Percentiles rank a stretch among this genome's conserved stretches.
phyloP scores from a whole-genome alignment of 306 rosid species.

The Dalbergia cultrata region DNA sequence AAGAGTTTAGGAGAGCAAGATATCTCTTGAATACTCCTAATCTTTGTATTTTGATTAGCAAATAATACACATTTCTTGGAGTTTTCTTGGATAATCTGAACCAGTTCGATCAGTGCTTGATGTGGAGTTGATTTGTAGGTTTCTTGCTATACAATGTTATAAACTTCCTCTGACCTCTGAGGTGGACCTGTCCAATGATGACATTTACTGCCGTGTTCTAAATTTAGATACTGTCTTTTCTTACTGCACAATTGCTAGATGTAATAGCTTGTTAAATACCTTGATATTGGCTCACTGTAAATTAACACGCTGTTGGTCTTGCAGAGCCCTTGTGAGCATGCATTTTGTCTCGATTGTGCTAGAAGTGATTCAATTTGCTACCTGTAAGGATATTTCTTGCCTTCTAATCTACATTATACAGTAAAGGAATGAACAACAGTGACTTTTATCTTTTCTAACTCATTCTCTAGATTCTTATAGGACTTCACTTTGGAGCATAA shows the following conservation, averaged over 20 bases:
- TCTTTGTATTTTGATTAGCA: too few relatives aligned
- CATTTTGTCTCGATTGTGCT: conserved; percentile 96
- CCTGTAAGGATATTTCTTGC: conserved; percentile 74
- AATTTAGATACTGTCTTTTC: conserved; percentile 1
- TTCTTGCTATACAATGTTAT: neutral
- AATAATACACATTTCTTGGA: too few relatives aligned
- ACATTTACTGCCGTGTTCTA: neutral
- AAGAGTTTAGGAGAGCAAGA: too few relatives aligned
- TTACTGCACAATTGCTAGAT: conserved; percentile 17
- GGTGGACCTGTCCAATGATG: conserved; percentile 31
- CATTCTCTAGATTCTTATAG: conserved; percentile 20
- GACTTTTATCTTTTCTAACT: neutral
- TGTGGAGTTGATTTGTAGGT: conserved; percentile 4
- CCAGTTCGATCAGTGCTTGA: neutral
- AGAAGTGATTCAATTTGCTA: conserved; percentile 94
- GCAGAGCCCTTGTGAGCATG: conserved; percentile 99
- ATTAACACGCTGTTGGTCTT: conserved; percentile 51
- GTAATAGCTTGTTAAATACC: conserved; percentile 19
- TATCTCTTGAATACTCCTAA: too few relatives aligned
- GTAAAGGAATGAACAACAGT: conserved; percentile 1
- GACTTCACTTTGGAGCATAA: conserved; percentile 22
- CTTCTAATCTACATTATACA: conserved; percentile 32
- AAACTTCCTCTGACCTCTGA: conserved; percentile 13
- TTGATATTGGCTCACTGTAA: conserved; percentile 25
- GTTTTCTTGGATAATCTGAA: too few relatives aligned